A percentile compares a stretch with the other conserved stretches of the same genome.
Conservation (phyloP, 108 stramenopile species). For the Mediolabrus comicus region DNA sequence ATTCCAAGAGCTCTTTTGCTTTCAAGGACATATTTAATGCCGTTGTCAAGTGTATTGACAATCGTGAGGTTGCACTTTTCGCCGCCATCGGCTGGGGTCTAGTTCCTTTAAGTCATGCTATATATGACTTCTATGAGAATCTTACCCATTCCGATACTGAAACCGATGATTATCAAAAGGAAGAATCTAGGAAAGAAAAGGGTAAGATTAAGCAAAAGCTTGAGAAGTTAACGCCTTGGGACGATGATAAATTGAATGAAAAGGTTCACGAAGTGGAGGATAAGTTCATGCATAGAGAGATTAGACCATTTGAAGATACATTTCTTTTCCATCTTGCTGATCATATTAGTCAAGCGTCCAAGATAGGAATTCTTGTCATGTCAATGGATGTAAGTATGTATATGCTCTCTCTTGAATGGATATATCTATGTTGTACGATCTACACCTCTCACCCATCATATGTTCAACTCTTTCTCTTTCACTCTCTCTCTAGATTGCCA, state of each 20-base stretch:
- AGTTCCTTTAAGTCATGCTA: conserved; percentile 1
- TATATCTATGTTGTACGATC: background rate
- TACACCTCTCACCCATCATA: background rate
- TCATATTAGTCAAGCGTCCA: conserved; percentile 43
- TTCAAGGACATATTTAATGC: conserved; percentile 19
- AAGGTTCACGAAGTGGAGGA: conserved; percentile 5
- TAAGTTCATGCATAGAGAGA: background rate
- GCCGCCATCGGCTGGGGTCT: conserved; percentile 33
- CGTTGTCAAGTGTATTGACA: conserved; percentile 11
- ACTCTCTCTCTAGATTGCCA: background rate
- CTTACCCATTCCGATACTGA: background rate
- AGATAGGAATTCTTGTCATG: conserved; percentile 19
- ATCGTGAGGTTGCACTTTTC: conserved; percentile 29
- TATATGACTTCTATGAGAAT: conserved; percentile 24
- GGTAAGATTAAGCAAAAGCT: conserved; percentile 5
- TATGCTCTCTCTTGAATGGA: conserved; percentile 9
- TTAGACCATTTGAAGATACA: conserved; percentile 16
- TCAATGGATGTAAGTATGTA: conserved; percentile 4
- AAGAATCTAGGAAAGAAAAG: background rate
- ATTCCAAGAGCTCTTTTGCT: background rate
- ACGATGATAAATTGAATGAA: conserved; percentile 25
- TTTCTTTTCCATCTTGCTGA: conserved; percentile 27
- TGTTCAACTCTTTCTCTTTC: background rate
- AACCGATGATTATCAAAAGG: background rate
- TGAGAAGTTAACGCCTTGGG: conserved; percentile 31